Conservation (phyloP, 257 asterid species). For the Salvia hispanica region DNA sequence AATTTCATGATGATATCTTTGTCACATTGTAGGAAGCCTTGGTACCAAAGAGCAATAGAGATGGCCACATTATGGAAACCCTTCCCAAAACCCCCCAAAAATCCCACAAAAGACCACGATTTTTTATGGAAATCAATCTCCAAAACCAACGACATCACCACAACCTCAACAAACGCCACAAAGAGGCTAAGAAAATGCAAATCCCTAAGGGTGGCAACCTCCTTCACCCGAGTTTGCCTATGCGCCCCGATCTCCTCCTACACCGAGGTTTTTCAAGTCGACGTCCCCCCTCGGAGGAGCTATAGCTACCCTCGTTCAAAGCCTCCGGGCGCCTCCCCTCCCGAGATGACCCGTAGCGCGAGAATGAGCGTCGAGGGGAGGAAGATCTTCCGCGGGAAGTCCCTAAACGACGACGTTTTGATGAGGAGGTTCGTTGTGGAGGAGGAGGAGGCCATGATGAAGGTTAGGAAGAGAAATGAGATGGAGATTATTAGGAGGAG, state of each 20-base stretch:
- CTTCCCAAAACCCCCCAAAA: conserved; percentile 48
- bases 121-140: conserved; percentile 58
- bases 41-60: conserved; percentile 87
- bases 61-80: conserved; percentile 75
- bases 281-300: conserved; percentile 73
- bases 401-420: conserved; percentile 74
- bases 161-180: conserved; percentile 34
- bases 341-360: conserved; percentile 57
- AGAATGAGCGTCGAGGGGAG: conserved; percentile 74
- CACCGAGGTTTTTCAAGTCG: conserved; percentile 70
- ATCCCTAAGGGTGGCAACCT: conserved; percentile 67
- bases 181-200: conserved; percentile 74
- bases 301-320: conserved; percentile 71
- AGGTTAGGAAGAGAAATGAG: conserved; percentile 73
- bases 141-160: conserved; percentile 38
- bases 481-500: conserved; percentile 81
- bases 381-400: conserved; percentile 74
- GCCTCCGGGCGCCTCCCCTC: conserved; percentile 36
- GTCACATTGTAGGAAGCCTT: conserved; percentile 58
- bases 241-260: conserved; percentile 88
- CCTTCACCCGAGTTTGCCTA: conserved; percentile 76
- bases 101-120: conserved; percentile 40
- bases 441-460: conserved; percentile 89
- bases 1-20: no score
- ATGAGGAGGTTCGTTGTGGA: conserved; percentile 89